Percentiles rank a stretch among this genome's conserved stretches.
Conservation (phyloP, 73 alveolate genomes). For the Paramecium biaurelia region DNA sequence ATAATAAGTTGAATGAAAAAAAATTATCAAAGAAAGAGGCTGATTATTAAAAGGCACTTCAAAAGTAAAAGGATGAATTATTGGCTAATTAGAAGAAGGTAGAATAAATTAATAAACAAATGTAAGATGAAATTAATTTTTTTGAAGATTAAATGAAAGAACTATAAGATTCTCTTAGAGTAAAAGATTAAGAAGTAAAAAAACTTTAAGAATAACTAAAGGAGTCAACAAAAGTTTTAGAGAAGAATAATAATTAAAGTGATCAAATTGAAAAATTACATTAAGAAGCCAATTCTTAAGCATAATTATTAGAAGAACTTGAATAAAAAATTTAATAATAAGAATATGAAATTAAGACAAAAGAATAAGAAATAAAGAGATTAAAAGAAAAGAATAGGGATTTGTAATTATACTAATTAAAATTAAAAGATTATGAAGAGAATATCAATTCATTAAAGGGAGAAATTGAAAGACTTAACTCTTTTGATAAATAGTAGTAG, state of each 20-base stretch:
- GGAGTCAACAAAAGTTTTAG: background rate
- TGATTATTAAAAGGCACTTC: background rate
- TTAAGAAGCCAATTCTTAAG: background rate
- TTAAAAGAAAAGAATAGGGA: background rate
- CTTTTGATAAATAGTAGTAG: background rate
- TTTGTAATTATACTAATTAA: background rate
- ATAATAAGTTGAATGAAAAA: background rate
- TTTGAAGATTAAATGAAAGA: constrained; percentile 7
- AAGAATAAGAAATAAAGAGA: background rate
- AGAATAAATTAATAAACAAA: background rate
- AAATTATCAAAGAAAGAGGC: background rate
- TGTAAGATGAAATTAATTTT: background rate
- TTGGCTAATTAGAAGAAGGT: background rate
- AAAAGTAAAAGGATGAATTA: background rate
- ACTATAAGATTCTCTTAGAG: background rate
- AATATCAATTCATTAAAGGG: background rate
- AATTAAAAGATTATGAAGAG: constrained; percentile 20
- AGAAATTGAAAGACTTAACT: constrained; percentile 10
- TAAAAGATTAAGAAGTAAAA: background rate
- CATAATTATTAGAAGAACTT: background rate
- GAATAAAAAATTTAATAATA: background rate
- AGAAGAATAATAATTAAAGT: background rate
- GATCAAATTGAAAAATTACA: background rate
- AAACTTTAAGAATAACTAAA: background rate
- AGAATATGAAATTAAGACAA: background rate